Evolutionary conservation across 75 land plant genomes (phyloP).

Genomic region (Ceratopteris richardii): DNA sequence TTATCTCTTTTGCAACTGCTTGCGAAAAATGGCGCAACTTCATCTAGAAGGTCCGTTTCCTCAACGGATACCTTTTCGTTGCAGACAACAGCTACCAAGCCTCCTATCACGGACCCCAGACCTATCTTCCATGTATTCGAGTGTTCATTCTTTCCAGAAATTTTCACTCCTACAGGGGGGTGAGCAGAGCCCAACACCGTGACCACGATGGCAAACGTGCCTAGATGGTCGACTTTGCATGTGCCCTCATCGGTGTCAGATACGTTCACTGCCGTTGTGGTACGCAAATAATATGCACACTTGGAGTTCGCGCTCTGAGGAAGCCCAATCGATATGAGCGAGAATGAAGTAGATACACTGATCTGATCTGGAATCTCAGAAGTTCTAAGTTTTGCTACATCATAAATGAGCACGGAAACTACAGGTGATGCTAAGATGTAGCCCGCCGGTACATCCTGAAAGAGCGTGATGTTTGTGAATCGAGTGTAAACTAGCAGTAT

Average conservation of each 20-base stretch:
- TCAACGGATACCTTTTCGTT: no score
- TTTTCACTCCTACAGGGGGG: slow-evolving; percentile 7
- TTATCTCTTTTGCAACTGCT: no score
- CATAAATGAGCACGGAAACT: slow-evolving; percentile 59
- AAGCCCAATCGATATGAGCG: slow-evolving; percentile 41
- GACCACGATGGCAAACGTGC: slow-evolving; percentile 57
- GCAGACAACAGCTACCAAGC: no score
- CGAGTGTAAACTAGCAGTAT: slow-evolving; percentile 71
- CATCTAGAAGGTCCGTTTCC: no score
- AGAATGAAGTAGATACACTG: slow-evolving; percentile 9
- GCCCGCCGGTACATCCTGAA: slow-evolving; percentile 30
- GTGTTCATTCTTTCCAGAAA: slow-evolving; percentile 9
- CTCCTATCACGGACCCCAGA: slow-evolving; percentile 31
- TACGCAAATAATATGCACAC: slow-evolving; percentile 47
- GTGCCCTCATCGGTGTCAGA: slow-evolving; percentile 14
- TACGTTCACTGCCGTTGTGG: slow-evolving; percentile 2
- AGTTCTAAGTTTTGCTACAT: slow-evolving; percentile 34
- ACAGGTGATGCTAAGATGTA: slow-evolving; percentile 46
- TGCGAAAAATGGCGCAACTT: no score
- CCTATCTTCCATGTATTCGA: slow-evolving; percentile 35
- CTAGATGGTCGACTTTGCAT: slow-evolving; percentile 43
- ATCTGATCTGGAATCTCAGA: slow-evolving; percentile 28
- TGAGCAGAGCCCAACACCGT: slow-evolving; percentile 31
- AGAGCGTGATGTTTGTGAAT: slow-evolving; percentile 50
- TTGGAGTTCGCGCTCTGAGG: slow-evolving; percentile 14